Percentiles rank a stretch among this genome's conserved stretches.
These are phyloP conservation scores for Pythium scleroteichum DNA, from an alignment of 352 stramenopile species.

Conservation along the genomic window DNA sequence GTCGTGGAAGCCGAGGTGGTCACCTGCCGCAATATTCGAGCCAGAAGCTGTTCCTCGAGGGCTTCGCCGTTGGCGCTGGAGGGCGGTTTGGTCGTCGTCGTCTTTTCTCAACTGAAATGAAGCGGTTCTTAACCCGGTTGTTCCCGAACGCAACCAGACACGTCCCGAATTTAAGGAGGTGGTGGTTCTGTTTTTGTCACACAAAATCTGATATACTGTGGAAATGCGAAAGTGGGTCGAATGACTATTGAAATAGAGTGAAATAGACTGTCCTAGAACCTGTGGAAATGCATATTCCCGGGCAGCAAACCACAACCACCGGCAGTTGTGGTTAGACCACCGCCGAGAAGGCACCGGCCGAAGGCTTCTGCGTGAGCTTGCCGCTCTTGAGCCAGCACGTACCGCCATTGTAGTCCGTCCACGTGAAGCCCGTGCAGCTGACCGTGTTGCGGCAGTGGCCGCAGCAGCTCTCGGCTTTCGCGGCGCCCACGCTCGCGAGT, in stretches of 20 bases:
- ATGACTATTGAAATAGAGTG: background rate
- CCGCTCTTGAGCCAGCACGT: slow-evolving; percentile 33
- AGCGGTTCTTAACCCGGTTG: background rate
- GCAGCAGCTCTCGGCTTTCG: background rate
- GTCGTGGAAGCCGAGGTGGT: too few species aligned
- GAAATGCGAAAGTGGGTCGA: background rate
- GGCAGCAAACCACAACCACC: slow-evolving; percentile 8
- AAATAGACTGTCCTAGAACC: background rate
- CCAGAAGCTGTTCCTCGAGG: too few species aligned
- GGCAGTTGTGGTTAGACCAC: too few species aligned
- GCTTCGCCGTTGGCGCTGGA: too few species aligned
- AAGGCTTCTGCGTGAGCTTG: background rate
- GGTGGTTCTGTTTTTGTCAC: background rate
- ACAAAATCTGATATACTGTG: slow-evolving; percentile 3
- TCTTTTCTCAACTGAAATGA: slow-evolving; percentile 1
- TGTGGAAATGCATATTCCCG: background rate
- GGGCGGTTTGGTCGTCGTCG: background rate
- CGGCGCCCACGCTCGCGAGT: background rate
- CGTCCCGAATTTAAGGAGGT: background rate
- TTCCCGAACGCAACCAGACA: too few species aligned
- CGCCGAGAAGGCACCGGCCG: too few species aligned
- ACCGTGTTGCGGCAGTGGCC: background rate
- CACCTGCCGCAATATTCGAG: too few species aligned
- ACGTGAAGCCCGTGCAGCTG: slow-evolving; percentile 7
- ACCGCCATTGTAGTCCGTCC: slow-evolving; percentile 20